Conservation (phyloP, 1,284 basidiomycete species). For the Leccinum griseonigrum region DNA sequence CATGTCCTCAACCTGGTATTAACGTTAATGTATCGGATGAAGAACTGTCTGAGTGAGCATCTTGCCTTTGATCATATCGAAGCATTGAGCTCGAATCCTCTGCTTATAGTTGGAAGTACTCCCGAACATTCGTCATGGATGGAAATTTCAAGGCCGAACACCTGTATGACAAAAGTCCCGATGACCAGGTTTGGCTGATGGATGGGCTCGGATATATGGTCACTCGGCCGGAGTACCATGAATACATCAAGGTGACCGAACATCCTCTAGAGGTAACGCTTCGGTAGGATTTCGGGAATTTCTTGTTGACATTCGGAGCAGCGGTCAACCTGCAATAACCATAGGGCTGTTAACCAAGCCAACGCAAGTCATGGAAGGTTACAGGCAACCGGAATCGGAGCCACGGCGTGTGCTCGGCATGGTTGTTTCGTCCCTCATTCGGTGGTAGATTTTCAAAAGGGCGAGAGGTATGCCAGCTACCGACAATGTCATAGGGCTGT, state of each 20-base stretch:
- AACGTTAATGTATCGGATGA: conserved; percentile 2
- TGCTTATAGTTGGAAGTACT: conserved; percentile 6
- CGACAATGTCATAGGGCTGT: not conserved
- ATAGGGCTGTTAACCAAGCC: conserved; percentile 8
- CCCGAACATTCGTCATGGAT: conserved; percentile 5
- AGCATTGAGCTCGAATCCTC: not conserved
- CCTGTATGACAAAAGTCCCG: not conserved
- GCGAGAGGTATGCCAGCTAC: conserved; percentile 4
- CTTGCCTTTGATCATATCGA: not conserved
- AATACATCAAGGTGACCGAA: not conserved
- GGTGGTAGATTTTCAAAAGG: conserved; percentile 4
- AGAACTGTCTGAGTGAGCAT: not conserved
- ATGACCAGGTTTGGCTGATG: conserved; percentile 11
- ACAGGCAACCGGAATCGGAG: conserved; percentile 16
- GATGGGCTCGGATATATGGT: conserved; percentile 15
- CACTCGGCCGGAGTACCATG: not conserved
- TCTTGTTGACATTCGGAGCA: not conserved
- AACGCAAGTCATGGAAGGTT: conserved; percentile 5
- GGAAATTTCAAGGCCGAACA: conserved; percentile 18
- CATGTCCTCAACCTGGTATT: conserved; percentile 16
- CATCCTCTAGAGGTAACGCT: not conserved
- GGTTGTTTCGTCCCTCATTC: conserved; percentile 18
- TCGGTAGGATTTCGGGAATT: not conserved
- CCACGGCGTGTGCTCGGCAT: conserved; percentile 17
- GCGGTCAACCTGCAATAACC: conserved; percentile 8